Evolutionary conservation across 2,329 filamentous ascomycete genomes (phyloP), one percentile per base, ranked within the genome.

Genomic region (Diaporthe batatas): DNA sequence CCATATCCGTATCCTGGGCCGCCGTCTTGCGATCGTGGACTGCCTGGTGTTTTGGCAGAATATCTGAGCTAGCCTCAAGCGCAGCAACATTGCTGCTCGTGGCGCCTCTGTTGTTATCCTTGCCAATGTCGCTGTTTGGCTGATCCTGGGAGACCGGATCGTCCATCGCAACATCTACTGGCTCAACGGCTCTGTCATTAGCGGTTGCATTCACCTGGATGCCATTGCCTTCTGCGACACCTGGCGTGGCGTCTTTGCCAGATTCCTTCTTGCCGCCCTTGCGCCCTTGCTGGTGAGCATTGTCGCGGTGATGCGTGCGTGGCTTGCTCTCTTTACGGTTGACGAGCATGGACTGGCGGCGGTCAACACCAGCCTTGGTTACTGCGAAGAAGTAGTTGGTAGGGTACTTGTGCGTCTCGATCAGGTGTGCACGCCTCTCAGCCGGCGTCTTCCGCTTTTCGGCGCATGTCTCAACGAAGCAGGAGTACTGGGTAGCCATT

Each of bases 321-420:
- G 84, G 84, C 76, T 87, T 85, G 7, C 84, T 82, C 14, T 83
- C 81, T 6, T 62, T 70, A 25, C 55, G 68, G n/a, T 91, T 88
- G 64, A 90, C 86, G 16, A 98, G 85, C 83, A 99, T 90, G 23
- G 94, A 97, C 55, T 87, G 91, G 68, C 94, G 90, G 62, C 92
- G 92, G 79, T 98, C 96, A 74, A 98, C 93, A n/a, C 96, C 96
- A 75, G 94, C 91, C 76, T 95, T 94, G 3, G 97, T 92, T 68
- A 98, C 90, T 65, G 91, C 90, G 78, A 97, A 98, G 82, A 97
- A 96, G 83, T 95, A 98, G 78, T 94, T 93, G 80, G 90, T 91
- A 14, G 95, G 96, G 79, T 96, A 99, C 83, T 92, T 89, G 82
- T 99, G 96, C 84, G 98, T 98, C 85, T 98, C 95, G 76, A 98